Evolutionary conservation across 306 rosid genomes (phyloP).

Genomic region (Vigna nakashimae): DNA sequence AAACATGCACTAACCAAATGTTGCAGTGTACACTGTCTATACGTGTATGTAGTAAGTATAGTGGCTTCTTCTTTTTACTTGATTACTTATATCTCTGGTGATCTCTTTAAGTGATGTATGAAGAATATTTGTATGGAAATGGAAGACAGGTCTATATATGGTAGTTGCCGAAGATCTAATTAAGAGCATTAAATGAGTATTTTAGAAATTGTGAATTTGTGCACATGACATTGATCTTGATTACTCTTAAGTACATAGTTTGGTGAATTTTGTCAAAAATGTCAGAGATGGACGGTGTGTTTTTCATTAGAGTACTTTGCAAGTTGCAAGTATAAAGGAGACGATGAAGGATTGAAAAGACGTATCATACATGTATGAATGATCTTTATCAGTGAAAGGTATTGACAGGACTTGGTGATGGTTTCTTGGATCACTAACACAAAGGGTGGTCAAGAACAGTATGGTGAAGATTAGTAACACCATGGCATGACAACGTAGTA

Average conservation of each 20-base stretch:
- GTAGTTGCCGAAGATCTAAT: background rate
- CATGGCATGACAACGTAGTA: background rate
- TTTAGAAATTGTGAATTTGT: slow-evolving; percentile 32
- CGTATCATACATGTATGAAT: slow-evolving; percentile 8
- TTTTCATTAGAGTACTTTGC: slow-evolving; percentile 28
- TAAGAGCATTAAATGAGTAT: slow-evolving; percentile 35
- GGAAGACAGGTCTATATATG: slow-evolving; percentile 11
- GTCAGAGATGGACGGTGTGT: slow-evolving; percentile 28
- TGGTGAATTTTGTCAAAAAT: slow-evolving; percentile 26
- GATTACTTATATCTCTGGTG: background rate
- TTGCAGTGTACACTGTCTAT: background rate
- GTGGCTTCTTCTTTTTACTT: slow-evolving; percentile 18
- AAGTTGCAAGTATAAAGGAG: slow-evolving; percentile 24
- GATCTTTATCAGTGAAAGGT: slow-evolving; percentile 37
- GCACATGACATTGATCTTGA: slow-evolving; percentile 33
- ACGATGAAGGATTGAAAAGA: slow-evolving; percentile 36
- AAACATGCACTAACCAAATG: slow-evolving; percentile 4
- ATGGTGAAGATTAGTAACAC: background rate
- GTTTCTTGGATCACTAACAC: slow-evolving; percentile 39
- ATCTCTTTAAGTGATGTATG: background rate
- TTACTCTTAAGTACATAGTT: slow-evolving; percentile 5
- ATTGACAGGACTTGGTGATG: slow-evolving; percentile 41
- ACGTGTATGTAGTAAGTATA: background rate
- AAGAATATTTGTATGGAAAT: slow-evolving; percentile 31
- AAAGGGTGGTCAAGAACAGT: slow-evolving; percentile 22